A percentile compares a stretch with the other conserved stretches of the same genome.
These are phyloP conservation scores for Zea luxurians DNA, from an alignment of 176 grass and related monocot genomes.

Conservation along the genomic window DNA sequence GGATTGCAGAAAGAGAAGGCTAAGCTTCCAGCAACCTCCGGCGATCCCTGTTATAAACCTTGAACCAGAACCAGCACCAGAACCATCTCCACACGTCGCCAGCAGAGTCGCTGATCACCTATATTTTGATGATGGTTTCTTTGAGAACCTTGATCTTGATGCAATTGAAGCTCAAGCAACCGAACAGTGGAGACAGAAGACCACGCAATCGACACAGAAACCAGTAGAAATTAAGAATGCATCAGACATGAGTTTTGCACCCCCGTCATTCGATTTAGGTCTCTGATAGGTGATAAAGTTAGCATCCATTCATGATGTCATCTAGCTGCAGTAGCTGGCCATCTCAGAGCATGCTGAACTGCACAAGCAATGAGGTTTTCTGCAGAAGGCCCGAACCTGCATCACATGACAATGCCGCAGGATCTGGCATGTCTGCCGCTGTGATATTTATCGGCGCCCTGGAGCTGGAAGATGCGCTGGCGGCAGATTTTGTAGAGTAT, in stretches of 20 bases:
- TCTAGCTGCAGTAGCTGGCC: slow-evolving; percentile 2
- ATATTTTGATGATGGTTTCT: slow-evolving; percentile 71
- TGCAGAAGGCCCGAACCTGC: neutral
- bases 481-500: neutral
- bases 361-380: neutral
- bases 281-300: slow-evolving; percentile 36
- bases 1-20: slow-evolving; percentile 84
- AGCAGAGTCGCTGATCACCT: slow-evolving; percentile 23
- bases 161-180: slow-evolving; percentile 77
- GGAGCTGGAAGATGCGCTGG: slow-evolving; percentile 7
- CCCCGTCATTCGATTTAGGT: slow-evolving; percentile 58
- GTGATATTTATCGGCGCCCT: neutral
- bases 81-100: slow-evolving; percentile 15
- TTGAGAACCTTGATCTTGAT: slow-evolving; percentile 76
- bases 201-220: slow-evolving; percentile 28
- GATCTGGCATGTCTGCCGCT: neutral
- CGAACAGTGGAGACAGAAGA: slow-evolving; percentile 49
- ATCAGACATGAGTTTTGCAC: slow-evolving; percentile 37
- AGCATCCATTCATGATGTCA: slow-evolving; percentile 18
- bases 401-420: neutral
- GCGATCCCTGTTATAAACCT: slow-evolving; percentile 44
- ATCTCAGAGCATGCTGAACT: neutral
- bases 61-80: slow-evolving; percentile 16
- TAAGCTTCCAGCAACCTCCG: slow-evolving; percentile 65
- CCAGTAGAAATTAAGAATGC: slow-evolving; percentile 33